Base-by-base conservation (phyloP, 768 basidiomycete genomes). In the Trametes gibbosa region DNA sequence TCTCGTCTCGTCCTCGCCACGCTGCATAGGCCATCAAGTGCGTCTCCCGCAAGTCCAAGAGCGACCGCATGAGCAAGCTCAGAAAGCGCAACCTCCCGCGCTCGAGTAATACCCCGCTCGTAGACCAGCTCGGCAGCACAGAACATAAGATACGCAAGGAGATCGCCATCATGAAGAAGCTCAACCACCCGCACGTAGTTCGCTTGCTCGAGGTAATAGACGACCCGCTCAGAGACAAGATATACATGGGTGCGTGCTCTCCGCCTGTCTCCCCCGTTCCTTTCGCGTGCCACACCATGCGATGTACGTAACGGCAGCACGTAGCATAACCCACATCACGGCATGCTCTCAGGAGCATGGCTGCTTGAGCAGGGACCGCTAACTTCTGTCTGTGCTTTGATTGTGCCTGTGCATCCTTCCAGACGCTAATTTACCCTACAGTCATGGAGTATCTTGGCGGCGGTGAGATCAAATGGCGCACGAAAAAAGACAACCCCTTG, bases 131-230 rank as follows among this genome's bases (percentile, higher is more conserved):
- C 41, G 80, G 82, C 57, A 87, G 84, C 23, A 84, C 85, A 29
- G 92, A 93, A 69, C 80, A 84, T 63, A 92, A 93, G 76, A 93
- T 97, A 62, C 81, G 85, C 65, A 88, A 87, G 72, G 96, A 98
- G 75, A 95, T 98, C 59, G 97, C 97, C 2, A 95, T 98, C 72
- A 97, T 99, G 92, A 98, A 98, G 79, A 95, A 97, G 70, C 89
- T 92, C 67, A 78, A 86, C 47, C 94, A 97, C 69, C 87, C 90
- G 0, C 87, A 97, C 70, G 86, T 97, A 58, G 94, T 98, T 12
- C 80, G 88, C 62, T 81, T 99, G 56, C 85, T 86, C 65, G 95
- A 98, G 72, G 94, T 98, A 69, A 95, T 99, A 61, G 95, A 98
- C 72, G 97, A 98, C 74, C 83, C 86, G 42, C 81, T 89, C 63